Evolutionary conservation across 768 basidiomycete species (phyloP), one percentile per base, ranked within the genome.

Genomic region (Xerocomellus dryophilus): DNA sequence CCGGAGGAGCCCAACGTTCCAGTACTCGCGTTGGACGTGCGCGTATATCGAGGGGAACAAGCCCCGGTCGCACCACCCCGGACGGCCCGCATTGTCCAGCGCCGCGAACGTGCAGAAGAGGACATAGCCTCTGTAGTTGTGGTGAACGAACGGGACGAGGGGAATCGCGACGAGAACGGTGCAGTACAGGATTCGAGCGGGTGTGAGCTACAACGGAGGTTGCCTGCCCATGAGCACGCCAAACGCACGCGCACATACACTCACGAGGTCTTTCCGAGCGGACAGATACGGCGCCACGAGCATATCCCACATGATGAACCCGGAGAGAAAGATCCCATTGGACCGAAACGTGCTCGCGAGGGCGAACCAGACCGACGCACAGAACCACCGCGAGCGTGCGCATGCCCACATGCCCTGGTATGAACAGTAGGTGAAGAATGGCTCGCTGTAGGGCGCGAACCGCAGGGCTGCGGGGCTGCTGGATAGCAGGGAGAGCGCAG

Each of bases 1-100:
- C 3, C 77, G 81, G 56, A 99, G 70, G 59, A 95, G 82, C 15
- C 95, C 93, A 41, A 80, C 74, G 66, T 88, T 78, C 97, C 96
- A 99, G 69, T 98, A 98, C 49, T 79, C 76, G 5, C 72, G 72
- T 67, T 99, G 96, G 2, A 89, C 88, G 64, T 91, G 81, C 10
- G 81, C 73, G 69, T 98, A 99, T 51, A 92, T 83, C 14, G 83
- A 81, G 0, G 93, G 93, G 6, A 83, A 63, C 21, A 66, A 38
- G 0, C 66, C 54, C 6, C 18, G 51, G 3, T 67, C 48, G 70
- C 96, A 98, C 95, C 95, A 98, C 5, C 47, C 63, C 9, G 74
- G 68, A 27, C 63, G 58, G 31, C 52, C 25, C 54, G 51, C 4
- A 27, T 27, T 17, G 43, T 32, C 38, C 15, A 23, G 17, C 6